Evolutionary conservation across 2,329 filamentous ascomycete genomes (phyloP).

Genomic region (Fusarium chaquense): DNA sequence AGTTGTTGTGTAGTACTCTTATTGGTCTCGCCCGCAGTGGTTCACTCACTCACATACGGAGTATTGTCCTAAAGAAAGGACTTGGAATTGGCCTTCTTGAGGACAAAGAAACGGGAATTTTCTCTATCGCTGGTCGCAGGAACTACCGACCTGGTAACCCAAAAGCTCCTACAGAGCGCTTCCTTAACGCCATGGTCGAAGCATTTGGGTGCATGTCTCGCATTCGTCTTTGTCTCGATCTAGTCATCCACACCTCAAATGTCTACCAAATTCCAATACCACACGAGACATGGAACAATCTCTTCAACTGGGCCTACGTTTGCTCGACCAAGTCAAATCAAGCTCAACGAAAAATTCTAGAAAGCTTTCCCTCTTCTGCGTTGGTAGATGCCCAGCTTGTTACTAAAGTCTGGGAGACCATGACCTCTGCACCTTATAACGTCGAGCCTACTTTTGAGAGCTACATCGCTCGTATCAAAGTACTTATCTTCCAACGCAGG

Average conservation of each 20-base stretch:
- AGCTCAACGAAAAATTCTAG: constrained; percentile 54
- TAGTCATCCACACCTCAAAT: constrained; percentile 72
- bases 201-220: constrained; percentile 75
- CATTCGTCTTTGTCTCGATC: constrained; percentile 67
- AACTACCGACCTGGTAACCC: constrained; percentile 62
- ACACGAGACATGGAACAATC: constrained; percentile 70
- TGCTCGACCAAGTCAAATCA: constrained; percentile 57
- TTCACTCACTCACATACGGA: constrained; percentile 50
- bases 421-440: constrained; percentile 69
- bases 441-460: constrained; percentile 68
- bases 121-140: constrained; percentile 51
- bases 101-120: constrained; percentile 33
- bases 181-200: constrained; percentile 77
- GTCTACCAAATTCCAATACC: constrained; percentile 70
- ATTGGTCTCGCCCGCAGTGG: constrained; percentile 57
- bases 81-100: constrained; percentile 49
- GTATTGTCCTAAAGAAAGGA: constrained; percentile 50
- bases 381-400: constrained; percentile 59
- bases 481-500: constrained; percentile 50
- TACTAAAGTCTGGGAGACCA: constrained; percentile 66
- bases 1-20: constrained; percentile 57
- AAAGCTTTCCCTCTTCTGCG: constrained; percentile 44
- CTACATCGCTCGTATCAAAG: constrained; percentile 60
- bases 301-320: constrained; percentile 76
- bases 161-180: constrained; percentile 66